Evolutionary conservation across 2,329 filamentous ascomycete species (phyloP).

Genomic region (Atkinsonella hypoxylon): DNA sequence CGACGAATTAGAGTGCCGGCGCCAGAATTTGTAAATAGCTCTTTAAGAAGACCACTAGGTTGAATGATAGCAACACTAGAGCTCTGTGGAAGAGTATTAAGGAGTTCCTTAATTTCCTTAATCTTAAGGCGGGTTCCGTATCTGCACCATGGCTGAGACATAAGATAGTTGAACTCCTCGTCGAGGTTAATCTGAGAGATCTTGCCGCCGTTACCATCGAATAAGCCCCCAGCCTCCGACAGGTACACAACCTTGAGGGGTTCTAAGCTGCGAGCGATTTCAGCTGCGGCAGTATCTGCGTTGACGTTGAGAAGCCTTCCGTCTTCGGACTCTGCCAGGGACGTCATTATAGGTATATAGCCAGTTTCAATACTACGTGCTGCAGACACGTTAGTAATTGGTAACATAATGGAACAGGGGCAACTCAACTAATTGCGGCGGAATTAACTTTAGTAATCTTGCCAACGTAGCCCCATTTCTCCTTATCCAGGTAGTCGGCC

Average conservation of each 20-base stretch:
- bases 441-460: conserved; percentile 92
- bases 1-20: conserved; percentile 83
- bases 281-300: conserved; percentile 83
- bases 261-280: conserved; percentile 77
- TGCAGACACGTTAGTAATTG: background rate
- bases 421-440: conserved; percentile 47
- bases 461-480: conserved; percentile 90
- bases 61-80: conserved; percentile 97
- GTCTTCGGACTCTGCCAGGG: conserved; percentile 86
- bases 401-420: background rate
- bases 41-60: conserved; percentile 88
- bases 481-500: conserved; percentile 90
- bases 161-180: conserved; percentile 86
- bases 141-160: conserved; percentile 89
- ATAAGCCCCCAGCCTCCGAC: conserved; percentile 94
- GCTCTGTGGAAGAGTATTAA: conserved; percentile 77
- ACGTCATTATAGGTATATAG: conserved; percentile 86
- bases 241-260: conserved; percentile 96
- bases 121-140: conserved; percentile 96
- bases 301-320: conserved; percentile 96
- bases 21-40: conserved; percentile 91
- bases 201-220: conserved; percentile 86
- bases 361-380: conserved; percentile 57
- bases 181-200: conserved; percentile 97
- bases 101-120: conserved; percentile 87